Percentiles rank a stretch among this genome's conserved stretches.
phyloP scores from a whole-genome alignment of 2,329 filamentous ascomycete species.

The Orbilia blumenaviensis region DNA sequence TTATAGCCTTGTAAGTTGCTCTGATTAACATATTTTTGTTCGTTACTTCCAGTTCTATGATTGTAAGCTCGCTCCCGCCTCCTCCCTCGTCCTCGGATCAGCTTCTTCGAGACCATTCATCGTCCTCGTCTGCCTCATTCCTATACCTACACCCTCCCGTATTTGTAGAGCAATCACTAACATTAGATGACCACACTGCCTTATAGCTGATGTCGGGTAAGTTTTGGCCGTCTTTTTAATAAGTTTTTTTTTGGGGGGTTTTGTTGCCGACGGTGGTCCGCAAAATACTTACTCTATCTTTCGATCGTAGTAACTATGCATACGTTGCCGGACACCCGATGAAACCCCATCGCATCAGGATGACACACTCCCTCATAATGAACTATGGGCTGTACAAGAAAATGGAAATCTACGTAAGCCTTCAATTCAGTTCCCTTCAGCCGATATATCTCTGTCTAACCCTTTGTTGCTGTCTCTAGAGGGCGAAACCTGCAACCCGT shows the following conservation, averaged over 20 bases:
- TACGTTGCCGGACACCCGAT: slow-evolving; percentile 70
- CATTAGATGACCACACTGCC: slow-evolving; percentile 2
- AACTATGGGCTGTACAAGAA: slow-evolving; percentile 78
- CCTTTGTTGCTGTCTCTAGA: slow-evolving; percentile 58
- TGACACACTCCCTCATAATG: slow-evolving; percentile 74
- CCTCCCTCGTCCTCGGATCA: slow-evolving; percentile 15
- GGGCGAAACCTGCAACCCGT: slow-evolving; percentile 70
- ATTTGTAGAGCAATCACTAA: slow-evolving; percentile 38
- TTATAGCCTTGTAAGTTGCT: neutral
- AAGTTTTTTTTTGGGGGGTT: neutral
- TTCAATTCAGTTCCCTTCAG: neutral
- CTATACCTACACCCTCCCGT: neutral
- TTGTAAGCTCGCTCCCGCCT: slow-evolving; percentile 55
- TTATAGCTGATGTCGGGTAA: slow-evolving; percentile 58
- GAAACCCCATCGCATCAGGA: slow-evolving; percentile 72
- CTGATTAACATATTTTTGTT: neutral
- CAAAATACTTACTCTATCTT: too few species aligned
- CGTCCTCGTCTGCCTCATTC: too few species aligned
- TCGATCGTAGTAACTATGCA: slow-evolving; percentile 66
- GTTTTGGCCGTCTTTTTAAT: slow-evolving; percentile 11
- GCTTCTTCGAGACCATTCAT: neutral
- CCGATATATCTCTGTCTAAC: neutral
- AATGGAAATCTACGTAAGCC: slow-evolving; percentile 74
- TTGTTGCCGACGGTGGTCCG: too few species aligned
- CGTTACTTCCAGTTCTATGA: slow-evolving; percentile 57